Conservation (phyloP, 495 filamentous ascomycete genomes). For the Tuber brumale region DNA sequence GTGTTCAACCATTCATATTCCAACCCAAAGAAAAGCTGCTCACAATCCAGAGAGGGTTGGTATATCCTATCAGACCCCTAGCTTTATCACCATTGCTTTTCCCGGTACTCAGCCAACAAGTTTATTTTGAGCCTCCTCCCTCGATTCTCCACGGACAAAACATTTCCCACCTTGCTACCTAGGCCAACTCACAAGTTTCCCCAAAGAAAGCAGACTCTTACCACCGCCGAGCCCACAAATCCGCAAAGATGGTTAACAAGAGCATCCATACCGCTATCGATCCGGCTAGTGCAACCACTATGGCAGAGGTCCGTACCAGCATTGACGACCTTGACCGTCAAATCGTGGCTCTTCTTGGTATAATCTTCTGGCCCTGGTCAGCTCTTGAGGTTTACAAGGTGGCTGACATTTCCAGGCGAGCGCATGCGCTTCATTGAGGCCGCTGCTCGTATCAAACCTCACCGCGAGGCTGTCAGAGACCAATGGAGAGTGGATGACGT, state of each 20-base stretch:
- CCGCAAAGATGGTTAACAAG: background rate
- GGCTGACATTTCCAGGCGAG: slow-evolving; percentile 23
- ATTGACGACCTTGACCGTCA: slow-evolving; percentile 39
- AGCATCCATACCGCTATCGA: slow-evolving; percentile 17
- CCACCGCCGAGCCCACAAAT: background rate
- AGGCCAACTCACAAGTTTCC: background rate
- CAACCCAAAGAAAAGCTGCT: too few relatives aligned
- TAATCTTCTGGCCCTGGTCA: background rate
- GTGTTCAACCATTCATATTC: too few relatives aligned
- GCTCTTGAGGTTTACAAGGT: too few relatives aligned
- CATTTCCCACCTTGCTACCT: background rate
- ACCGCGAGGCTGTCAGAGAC: slow-evolving; percentile 31
- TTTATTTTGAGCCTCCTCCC: background rate
- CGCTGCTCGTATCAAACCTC: slow-evolving; percentile 39
- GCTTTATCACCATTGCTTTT: background rate
- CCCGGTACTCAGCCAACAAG: background rate
- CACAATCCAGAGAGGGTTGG: background rate
- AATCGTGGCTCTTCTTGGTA: slow-evolving; percentile 38
- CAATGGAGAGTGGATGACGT: slow-evolving; percentile 41
- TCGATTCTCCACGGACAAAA: too few relatives aligned
- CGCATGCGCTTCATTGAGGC: slow-evolving; percentile 42
- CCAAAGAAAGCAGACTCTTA: background rate
- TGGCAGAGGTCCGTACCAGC: slow-evolving; percentile 36
- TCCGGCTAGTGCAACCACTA: slow-evolving; percentile 23
- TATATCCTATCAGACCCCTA: background rate